phyloP scores from a whole-genome alignment of 495 filamentous ascomycete species.

The Tuber brumale region DNA sequence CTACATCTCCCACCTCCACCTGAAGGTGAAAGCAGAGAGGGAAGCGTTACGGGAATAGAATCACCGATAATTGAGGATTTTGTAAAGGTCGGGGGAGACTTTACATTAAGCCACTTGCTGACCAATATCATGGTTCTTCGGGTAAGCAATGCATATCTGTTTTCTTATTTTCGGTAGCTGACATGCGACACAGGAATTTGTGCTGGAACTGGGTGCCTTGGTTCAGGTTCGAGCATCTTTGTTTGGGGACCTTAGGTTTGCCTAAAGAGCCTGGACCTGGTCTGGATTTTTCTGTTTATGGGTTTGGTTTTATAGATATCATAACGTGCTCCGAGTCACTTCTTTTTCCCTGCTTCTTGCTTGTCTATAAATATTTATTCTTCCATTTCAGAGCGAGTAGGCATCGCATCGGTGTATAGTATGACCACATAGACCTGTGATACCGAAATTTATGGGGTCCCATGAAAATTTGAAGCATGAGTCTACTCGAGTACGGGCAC shows the following conservation, averaged over 20 bases:
- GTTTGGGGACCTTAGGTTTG: slow-evolving; percentile 77
- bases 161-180: slow-evolving; percentile 42
- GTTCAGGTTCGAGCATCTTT: slow-evolving; percentile 78
- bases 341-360: background rate
- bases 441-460: background rate
- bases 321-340: background rate
- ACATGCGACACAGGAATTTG: slow-evolving; percentile 62
- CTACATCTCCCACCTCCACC: slow-evolving; percentile 39
- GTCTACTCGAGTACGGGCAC: background rate
- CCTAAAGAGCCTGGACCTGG: slow-evolving; percentile 13
- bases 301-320: slow-evolving; percentile 21
- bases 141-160: slow-evolving; percentile 14
- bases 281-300: slow-evolving; percentile 5
- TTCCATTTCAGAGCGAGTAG: background rate
- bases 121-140: slow-evolving; percentile 70
- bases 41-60: slow-evolving; percentile 43
- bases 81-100: slow-evolving; percentile 45
- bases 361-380: background rate
- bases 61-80: slow-evolving; percentile 22
- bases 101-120: slow-evolving; percentile 77
- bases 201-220: slow-evolving; percentile 79
- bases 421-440: background rate
- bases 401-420: background rate
- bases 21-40: slow-evolving; percentile 41
- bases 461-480: background rate